Percentiles rank a stretch among this genome's conserved stretches.
Conservation (phyloP, 257 asterid species). For the Salvia splendens region DNA sequence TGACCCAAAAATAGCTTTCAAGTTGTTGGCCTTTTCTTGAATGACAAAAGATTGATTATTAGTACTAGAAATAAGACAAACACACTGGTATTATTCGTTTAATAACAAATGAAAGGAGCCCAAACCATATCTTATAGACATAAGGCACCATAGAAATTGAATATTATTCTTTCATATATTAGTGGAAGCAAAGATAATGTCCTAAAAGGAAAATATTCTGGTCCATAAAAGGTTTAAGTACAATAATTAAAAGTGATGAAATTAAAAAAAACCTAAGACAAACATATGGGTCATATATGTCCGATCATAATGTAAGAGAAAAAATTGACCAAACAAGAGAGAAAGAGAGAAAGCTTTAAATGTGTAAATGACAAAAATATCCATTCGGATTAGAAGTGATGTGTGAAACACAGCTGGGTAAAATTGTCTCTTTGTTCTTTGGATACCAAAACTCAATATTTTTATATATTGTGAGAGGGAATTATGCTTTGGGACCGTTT, state of each 20-base stretch:
- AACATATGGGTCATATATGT: constrained; percentile 22
- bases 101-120: constrained; percentile 7
- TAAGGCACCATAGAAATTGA: not conserved
- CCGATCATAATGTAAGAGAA: constrained; percentile 16
- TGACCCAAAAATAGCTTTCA: not conserved
- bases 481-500: constrained; percentile 35
- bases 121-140: not conserved
- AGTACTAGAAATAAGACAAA: constrained; percentile 33
- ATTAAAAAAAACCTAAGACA: constrained; percentile 27
- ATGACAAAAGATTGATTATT: constrained; percentile 22
- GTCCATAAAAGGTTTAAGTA: not conserved
- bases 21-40: constrained; percentile 24
- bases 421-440: constrained; percentile 53
- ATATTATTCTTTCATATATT: not conserved
- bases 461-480: constrained; percentile 9
- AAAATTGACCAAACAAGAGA: constrained; percentile 44
- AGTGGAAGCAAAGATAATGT: not conserved
- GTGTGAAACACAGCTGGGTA: constrained; percentile 53
- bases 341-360: constrained; percentile 34
- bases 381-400: constrained; percentile 33
- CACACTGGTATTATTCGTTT: constrained; percentile 5
- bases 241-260: constrained; percentile 3
- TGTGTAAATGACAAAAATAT: constrained; percentile 52
- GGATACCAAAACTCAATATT: constrained; percentile 28
- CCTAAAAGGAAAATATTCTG: not conserved